Evolutionary conservation across 2,329 filamentous ascomycete species (phyloP).

Genomic region (Emmonsia crescens): DNA sequence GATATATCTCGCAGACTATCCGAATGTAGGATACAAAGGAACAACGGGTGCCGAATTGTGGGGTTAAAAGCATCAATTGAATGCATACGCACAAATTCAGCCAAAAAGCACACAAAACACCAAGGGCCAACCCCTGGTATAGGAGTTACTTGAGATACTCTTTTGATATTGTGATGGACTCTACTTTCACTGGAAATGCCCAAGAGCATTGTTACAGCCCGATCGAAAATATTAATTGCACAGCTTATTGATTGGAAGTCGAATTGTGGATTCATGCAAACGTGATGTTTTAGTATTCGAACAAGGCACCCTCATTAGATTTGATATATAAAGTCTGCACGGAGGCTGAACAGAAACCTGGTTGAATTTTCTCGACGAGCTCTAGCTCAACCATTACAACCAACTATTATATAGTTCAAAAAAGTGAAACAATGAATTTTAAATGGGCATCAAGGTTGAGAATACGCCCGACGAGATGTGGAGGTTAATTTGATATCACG

Average conservation of each 20-base stretch:
- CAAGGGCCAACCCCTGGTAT: background rate
- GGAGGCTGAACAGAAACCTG: background rate
- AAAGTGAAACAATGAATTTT: background rate
- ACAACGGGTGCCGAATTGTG: background rate
- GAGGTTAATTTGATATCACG: background rate
- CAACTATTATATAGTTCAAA: background rate
- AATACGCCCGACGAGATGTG: background rate
- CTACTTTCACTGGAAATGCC: background rate
- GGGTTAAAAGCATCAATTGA: background rate
- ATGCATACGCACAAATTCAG: background rate
- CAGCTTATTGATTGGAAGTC: background rate
- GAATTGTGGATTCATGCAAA: background rate
- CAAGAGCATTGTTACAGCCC: background rate
- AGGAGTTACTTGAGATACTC: background rate
- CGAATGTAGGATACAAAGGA: background rate
- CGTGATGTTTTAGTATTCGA: no score
- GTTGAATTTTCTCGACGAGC: background rate
- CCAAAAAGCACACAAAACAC: background rate
- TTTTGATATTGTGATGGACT: background rate
- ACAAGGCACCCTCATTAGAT: background rate
- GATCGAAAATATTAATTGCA: background rate
- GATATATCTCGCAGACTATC: background rate
- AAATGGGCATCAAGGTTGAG: background rate
- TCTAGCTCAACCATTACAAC: background rate
- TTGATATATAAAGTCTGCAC: background rate